Evolutionary conservation across 148 eudicot species (phyloP), one percentile per base, ranked within the genome.

Genomic region (Fagopyrum esculentum): DNA sequence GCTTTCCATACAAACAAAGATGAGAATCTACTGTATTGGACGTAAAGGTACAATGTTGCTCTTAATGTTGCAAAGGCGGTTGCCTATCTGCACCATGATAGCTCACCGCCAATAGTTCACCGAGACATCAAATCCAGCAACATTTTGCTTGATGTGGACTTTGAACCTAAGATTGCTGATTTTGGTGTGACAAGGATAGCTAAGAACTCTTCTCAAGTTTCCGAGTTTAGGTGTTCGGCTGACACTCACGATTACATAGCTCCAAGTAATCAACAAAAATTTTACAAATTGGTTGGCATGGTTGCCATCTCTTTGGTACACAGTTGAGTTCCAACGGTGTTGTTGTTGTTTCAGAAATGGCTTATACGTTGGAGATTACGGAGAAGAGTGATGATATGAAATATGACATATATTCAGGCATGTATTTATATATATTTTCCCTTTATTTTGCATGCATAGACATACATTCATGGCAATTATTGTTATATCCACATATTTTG

Each of bases 241-340:
- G 98, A 98, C 26, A 95, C 99, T 71, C 91, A 95, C 84, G 99
- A 98, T 52, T 95, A 95, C 76, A 85, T 95, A 7, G 99, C 99
- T 69, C 99, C 99, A 71, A 98, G 99, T 92, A 83, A 78, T 79
- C 79, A 16, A 69, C 26, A 0, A 22, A 54, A 59, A 8, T 59
- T 22, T 22, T 22, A 22, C 26, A 22, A 22, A 22, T 22, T 22
- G 26, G 26, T 22, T 22, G 26, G 0, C 26, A 22, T 22, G 26
- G 26, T 22, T 22, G 26, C 0, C 26, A 22, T 22, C 26, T 22
- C 26, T 22, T 22, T 22, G 35, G 4, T 4, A 17, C 5, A 40
- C 70, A 64, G 30, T 5, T 35, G 17, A 35, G 5, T 26, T 56
- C 61, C 19, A 56, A 56, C 8, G 22, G 26, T 26, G 9, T 17